These are phyloP conservation scores for Cicer pinnatifidum DNA, from an alignment of 306 rosid genomes.

Conservation along the genomic window DNA sequence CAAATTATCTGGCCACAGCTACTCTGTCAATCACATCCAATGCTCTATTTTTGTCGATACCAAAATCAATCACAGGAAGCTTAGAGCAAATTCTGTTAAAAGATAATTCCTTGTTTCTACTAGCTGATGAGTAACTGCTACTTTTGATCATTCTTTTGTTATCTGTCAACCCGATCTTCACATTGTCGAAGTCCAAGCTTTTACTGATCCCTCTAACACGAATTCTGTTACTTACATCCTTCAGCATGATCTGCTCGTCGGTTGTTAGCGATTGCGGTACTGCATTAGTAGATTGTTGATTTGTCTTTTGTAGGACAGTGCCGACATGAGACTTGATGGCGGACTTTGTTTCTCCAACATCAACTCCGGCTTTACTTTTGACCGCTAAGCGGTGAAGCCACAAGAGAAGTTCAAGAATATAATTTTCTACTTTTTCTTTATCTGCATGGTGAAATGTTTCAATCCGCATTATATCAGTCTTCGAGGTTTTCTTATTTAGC, in stretches of 20 bases:
- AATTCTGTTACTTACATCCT: conserved; percentile 53
- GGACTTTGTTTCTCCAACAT: conserved; percentile 39
- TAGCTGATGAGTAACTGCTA: conserved; percentile 57
- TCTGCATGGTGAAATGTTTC: conserved; percentile 89
- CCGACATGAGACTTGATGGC: conserved; percentile 45
- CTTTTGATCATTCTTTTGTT: conserved; percentile 58
- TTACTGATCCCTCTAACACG: conserved; percentile 58
- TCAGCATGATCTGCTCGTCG: conserved; percentile 66
- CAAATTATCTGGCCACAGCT: conserved; percentile 53
- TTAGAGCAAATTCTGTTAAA: conserved; percentile 56
- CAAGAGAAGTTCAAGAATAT: conserved; percentile 65
- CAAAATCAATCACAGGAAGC: conserved; percentile 61
- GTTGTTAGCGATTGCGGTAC: conserved; percentile 43
- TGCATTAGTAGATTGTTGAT: conserved; percentile 40
- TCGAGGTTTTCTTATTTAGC: conserved; percentile 56
- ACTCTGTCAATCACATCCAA: conserved; percentile 73
- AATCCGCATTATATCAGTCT: conserved; percentile 62
- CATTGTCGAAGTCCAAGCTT: conserved; percentile 64
- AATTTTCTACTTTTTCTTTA: conserved; percentile 70
- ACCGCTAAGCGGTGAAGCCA: conserved; percentile 81
- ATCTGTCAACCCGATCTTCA: conserved; percentile 45
- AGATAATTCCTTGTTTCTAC: conserved; percentile 55
- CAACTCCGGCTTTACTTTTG: conserved; percentile 51
- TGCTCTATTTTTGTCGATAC: conserved; percentile 62
- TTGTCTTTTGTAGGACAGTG: conserved; percentile 40